Conservation (phyloP, 345 rosid genomes). For the Corchorus capsularis region DNA sequence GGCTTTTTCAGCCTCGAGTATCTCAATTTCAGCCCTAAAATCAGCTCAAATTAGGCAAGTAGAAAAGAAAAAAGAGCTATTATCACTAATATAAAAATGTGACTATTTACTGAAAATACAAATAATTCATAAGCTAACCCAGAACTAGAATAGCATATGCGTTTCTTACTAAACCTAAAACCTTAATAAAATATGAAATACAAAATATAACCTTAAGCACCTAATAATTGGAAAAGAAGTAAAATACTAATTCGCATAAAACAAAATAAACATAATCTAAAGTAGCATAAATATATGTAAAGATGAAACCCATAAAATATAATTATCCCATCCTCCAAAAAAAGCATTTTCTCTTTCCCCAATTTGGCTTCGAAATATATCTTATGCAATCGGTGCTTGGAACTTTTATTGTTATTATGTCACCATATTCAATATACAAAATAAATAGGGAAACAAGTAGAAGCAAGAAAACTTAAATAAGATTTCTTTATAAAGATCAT, state of each 20-base stretch:
- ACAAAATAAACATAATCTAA: no score
- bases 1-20: slow-evolving; percentile 63
- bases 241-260: no score
- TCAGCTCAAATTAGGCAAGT: slow-evolving; percentile 15
- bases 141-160: no score
- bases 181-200: no score
- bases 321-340: no score
- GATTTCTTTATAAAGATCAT: slow-evolving; percentile 21
- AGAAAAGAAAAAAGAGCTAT: slow-evolving; percentile 12
- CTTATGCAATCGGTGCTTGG: not conserved
- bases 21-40: slow-evolving; percentile 64
- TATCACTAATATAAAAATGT: not conserved
- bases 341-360: not conserved
- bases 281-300: no score
- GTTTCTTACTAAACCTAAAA: no score
- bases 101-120: no score
- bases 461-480: slow-evolving; percentile 12
- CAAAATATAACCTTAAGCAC: no score
- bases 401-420: slow-evolving; percentile 3
- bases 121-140: no score
- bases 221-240: no score
- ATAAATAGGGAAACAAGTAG: slow-evolving; percentile 2
- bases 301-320: no score
- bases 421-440: not conserved
- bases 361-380: not conserved